Conservation (phyloP, 768 basidiomycete genomes). For the Suillus subalutaceus region DNA sequence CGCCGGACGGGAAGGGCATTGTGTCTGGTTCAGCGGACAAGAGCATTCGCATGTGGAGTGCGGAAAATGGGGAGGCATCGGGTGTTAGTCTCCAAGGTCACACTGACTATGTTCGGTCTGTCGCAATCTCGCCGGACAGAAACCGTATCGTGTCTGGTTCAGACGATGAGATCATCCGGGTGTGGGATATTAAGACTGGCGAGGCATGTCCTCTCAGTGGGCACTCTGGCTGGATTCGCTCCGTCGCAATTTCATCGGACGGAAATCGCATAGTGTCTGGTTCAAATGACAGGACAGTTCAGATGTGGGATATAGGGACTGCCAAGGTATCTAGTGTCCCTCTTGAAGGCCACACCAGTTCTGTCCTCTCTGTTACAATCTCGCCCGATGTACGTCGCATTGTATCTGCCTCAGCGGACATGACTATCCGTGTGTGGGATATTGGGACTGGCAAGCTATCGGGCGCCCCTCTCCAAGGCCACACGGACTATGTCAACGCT, state of each 20-base stretch:
- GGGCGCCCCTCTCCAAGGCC: neutral
- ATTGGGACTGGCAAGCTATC: neutral
- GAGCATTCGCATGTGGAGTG: neutral
- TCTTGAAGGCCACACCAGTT: constrained; percentile 7
- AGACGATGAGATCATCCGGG: too few relatives aligned
- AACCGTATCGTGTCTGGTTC: neutral
- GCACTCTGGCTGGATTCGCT: neutral
- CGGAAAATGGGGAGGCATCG: neutral
- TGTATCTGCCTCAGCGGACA: too few relatives aligned
- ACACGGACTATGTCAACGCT: neutral
- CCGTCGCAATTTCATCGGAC: neutral
- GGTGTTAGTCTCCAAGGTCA: neutral
- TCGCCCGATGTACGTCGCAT: neutral
- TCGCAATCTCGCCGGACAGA: neutral
- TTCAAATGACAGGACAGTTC: too few relatives aligned
- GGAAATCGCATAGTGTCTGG: too few relatives aligned
- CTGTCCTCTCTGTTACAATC: too few relatives aligned
- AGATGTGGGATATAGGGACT: too few relatives aligned
- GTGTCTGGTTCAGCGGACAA: neutral
- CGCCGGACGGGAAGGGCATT: neutral
- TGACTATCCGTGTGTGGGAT: constrained; percentile 16
- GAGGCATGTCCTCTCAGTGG: constrained; percentile 20
- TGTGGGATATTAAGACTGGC: constrained; percentile 17
- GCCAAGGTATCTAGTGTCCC: constrained; percentile 17
- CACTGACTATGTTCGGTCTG: neutral